These are phyloP conservation scores for Sophora flavescens DNA, from an alignment of 306 rosid genomes.

Conservation along the genomic window DNA sequence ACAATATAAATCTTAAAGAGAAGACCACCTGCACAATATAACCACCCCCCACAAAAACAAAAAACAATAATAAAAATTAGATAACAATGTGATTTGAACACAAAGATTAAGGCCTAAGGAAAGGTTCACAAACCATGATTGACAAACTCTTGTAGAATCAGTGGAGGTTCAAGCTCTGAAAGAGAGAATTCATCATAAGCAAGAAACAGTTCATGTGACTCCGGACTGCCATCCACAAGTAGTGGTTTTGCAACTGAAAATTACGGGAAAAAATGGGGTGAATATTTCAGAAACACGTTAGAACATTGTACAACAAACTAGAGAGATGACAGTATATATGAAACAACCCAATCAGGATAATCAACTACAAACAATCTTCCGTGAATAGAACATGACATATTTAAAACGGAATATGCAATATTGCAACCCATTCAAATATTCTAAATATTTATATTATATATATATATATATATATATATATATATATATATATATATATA, in stretches of 20 bases:
- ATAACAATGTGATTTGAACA: neutral
- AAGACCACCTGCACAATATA: conserved; percentile 42
- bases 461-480: too few species aligned
- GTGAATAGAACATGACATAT: conserved; percentile 4
- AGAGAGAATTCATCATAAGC: conserved; percentile 49
- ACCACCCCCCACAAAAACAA: neutral
- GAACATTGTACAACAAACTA: neutral
- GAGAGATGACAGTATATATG: neutral
- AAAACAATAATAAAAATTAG: neutral
- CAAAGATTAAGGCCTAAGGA: neutral
- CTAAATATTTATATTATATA: too few species aligned
- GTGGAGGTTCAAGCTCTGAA: conserved; percentile 47
- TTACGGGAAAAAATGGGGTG: neutral
- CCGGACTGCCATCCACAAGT: conserved; percentile 51
- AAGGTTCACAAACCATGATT: conserved; percentile 48
- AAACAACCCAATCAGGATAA: neutral
- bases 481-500: too few species aligned
- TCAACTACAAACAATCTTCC: conserved; percentile 6
- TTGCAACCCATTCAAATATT: conserved; percentile 10
- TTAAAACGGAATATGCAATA: conserved; percentile 17
- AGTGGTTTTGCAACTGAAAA: conserved; percentile 54
- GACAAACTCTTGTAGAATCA: conserved; percentile 50
- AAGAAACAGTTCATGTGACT: conserved; percentile 51
- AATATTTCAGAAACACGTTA: neutral
- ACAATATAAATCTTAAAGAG: conserved; percentile 49